Percentiles rank a stretch among this genome's conserved stretches.
Conservation (phyloP, 768 basidiomycete species). For the Hygrophorus russula region DNA sequence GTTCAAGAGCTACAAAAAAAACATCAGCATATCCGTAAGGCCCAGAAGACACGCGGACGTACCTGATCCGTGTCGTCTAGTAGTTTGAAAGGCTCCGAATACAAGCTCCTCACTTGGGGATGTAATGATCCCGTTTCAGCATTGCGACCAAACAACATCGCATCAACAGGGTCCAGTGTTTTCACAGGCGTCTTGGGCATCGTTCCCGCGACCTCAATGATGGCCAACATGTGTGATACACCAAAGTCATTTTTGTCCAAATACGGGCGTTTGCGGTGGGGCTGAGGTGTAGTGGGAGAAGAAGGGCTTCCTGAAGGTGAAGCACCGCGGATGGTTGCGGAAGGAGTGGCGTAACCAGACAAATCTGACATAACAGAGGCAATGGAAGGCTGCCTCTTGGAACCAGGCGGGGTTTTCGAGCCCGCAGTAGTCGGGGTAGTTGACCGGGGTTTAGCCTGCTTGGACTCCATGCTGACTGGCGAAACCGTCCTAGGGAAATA, state of each 20-base stretch:
- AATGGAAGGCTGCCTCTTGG: conserved; percentile 52
- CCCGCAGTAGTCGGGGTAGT: conserved; percentile 10
- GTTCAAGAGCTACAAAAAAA: neutral
- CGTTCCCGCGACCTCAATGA: conserved; percentile 64
- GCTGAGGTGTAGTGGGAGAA: conserved; percentile 19
- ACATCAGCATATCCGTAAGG: neutral
- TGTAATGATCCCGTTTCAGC: conserved; percentile 55
- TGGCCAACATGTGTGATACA: conserved; percentile 73
- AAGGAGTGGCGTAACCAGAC: conserved; percentile 38
- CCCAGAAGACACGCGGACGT: conserved; percentile 6
- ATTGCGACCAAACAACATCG: conserved; percentile 57
- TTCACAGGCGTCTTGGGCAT: conserved; percentile 20
- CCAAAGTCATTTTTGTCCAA: conserved; percentile 81
- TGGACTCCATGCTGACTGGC: conserved; percentile 9
- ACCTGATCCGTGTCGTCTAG: conserved; percentile 79
- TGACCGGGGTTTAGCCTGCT: conserved; percentile 6
- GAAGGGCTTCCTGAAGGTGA: conserved; percentile 17
- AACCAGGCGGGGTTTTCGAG: conserved; percentile 8
- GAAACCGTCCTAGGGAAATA: conserved; percentile 8
- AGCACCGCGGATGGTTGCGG: conserved; percentile 8
- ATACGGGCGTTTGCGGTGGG: conserved; percentile 32
- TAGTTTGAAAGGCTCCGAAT: conserved; percentile 56
- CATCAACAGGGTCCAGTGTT: conserved; percentile 53
- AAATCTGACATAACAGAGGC: conserved; percentile 64
- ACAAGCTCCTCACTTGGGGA: conserved; percentile 62